phyloP scores from a whole-genome alignment of 352 stramenopile genomes.

The Elongisporangium prolatum region DNA sequence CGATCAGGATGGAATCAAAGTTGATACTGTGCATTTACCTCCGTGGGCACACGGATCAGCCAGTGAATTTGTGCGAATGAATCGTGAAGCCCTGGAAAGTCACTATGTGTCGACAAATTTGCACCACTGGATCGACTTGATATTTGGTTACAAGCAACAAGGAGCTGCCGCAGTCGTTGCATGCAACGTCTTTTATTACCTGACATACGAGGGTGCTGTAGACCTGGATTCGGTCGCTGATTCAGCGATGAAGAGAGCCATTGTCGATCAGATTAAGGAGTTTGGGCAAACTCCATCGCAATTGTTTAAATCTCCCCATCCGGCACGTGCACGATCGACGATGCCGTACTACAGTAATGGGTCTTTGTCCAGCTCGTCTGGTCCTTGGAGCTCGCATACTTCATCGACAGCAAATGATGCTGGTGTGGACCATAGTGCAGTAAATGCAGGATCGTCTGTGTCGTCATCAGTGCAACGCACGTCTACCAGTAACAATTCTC shows the following conservation, averaged over 20 bases:
- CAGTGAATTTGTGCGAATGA: constrained; percentile 94
- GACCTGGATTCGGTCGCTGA: constrained; percentile 89
- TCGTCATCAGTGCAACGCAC: neutral
- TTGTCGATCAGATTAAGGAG: constrained; percentile 96
- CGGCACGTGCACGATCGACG: constrained; percentile 19
- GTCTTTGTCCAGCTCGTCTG: neutral
- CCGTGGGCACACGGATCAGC: constrained; percentile 92
- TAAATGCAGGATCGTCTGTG: neutral
- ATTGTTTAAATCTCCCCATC: constrained; percentile 84
- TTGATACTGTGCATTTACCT: constrained; percentile 91
- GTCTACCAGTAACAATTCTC: constrained; percentile 4
- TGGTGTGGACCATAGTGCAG: neutral
- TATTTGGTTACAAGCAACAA: constrained; percentile 97
- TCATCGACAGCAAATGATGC: neutral
- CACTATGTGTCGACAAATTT: constrained; percentile 94
- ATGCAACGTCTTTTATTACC: constrained; percentile 98
- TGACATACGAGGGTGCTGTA: constrained; percentile 97
- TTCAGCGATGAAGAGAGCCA: constrained; percentile 60
- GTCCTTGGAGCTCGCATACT: neutral
- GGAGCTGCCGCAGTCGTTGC: constrained; percentile 89
- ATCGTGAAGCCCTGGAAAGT: constrained; percentile 94
- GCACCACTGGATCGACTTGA: constrained; percentile 98
- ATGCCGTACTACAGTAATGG: neutral
- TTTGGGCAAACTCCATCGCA: constrained; percentile 98
- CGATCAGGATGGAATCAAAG: constrained; percentile 69